Evolutionary conservation across 78 protist genomes (phyloP), one percentile per base, ranked within the genome.

Genomic region (Acrasis kona): DNA sequence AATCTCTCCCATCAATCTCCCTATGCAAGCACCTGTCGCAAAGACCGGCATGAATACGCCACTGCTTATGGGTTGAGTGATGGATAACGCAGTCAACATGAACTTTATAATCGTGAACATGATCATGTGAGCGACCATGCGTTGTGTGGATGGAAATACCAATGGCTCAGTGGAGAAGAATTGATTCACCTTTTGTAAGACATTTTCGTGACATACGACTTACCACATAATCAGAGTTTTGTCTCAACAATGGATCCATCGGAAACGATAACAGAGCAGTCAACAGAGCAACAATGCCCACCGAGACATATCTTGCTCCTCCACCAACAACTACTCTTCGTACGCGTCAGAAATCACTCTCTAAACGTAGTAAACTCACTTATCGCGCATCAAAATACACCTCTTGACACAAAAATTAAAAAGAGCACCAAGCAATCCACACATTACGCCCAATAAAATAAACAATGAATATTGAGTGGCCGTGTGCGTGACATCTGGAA

Each of bases 41-140:
- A 89, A 84, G 58, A 79, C 65, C 37, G 93, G 93, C 41, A 78
- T 78, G 69, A 75, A 89, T 39, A 86, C 72, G 64, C 91, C 93
- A 67, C 79, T 76, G 1, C 89, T 79, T 30, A 89, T 68, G 0
- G 93, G 88, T 9, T 84, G 71, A 19, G 81, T 77, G 9, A 83
- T 58, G 3, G 85, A 50, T 0, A 86, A 41, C 0, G 68, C 83
- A 0, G 87, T 76, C 67, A 89, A 58, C 0, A 82, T 27, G n/a
- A 82, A 67, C 39, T 37, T 30, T 41, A 27, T 39, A 39, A 9
- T 3, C 4, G 34, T 38, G 42, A 72, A 30, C 36, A n/a, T 3
- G 42, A 42, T 36, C 70, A n/a, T n/a, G n/a, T n/a, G n/a, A n/a
- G n/a, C n/a, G n/a, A n/a, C n/a, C n/a, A n/a, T n/a, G n/a, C n/a